Percentiles rank a stretch among this genome's conserved stretches.
These are phyloP conservation scores for Poterioochromonas sp. DNA, from an alignment of 352 stramenopile genomes.

Conservation along the genomic window DNA sequence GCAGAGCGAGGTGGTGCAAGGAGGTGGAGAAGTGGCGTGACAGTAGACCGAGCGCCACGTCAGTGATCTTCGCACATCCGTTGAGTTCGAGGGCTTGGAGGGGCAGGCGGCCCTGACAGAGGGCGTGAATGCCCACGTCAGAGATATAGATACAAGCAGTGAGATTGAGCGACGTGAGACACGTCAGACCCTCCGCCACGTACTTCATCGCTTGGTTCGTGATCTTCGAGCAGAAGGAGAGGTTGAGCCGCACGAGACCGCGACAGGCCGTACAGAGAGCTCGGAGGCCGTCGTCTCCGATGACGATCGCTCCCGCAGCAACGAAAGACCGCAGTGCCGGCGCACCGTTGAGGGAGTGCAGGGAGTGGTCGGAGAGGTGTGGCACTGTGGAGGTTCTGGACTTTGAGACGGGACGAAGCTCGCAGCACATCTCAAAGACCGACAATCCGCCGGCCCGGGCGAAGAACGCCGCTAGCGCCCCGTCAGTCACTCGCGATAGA, in stretches of 20 bases:
- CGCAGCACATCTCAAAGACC: neutral
- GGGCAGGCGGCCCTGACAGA: neutral
- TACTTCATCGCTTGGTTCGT: neutral
- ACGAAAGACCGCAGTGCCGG: neutral
- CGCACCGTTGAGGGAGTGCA: neutral
- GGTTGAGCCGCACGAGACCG: neutral
- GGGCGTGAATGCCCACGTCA: neutral
- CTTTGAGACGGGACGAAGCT: neutral
- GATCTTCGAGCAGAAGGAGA: neutral
- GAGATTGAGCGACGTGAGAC: neutral
- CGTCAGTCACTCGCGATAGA: neutral
- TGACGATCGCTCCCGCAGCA: too few relatives aligned
- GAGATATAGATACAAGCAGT: neutral
- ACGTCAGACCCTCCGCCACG: neutral
- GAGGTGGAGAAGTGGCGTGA: neutral
- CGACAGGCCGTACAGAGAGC: neutral
- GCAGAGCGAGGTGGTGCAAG: neutral
- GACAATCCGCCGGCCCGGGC: neutral
- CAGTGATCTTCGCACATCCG: neutral
- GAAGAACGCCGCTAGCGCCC: neutral
- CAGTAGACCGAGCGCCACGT: neutral
- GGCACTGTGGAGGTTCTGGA: neutral
- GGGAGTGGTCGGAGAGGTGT: neutral
- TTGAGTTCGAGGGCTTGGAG: neutral
- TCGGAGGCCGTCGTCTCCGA: neutral